These are phyloP conservation scores for Tolypocladium tropicale DNA, from an alignment of 2,329 filamentous ascomycete genomes.

Conservation along the genomic window DNA sequence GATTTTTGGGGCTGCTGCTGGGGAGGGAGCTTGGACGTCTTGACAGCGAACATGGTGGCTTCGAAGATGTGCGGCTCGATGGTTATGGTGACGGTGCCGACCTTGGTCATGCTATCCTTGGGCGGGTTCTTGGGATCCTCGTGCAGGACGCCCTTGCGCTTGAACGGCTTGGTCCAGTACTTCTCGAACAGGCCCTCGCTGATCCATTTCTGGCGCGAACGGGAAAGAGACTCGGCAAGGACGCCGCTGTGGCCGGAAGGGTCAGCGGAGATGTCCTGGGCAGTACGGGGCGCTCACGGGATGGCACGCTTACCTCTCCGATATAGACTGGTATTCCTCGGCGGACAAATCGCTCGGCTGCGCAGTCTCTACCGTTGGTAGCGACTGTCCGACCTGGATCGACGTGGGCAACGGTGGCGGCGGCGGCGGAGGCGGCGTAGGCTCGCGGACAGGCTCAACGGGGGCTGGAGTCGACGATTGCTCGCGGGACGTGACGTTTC, in stretches of 20 bases:
- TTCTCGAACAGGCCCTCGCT: slow-evolving; percentile 64
- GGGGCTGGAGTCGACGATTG: slow-evolving; percentile 36
- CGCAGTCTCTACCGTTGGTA: slow-evolving; percentile 59
- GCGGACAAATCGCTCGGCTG: slow-evolving; percentile 53
- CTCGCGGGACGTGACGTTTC: slow-evolving; percentile 45
- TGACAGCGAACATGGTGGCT: slow-evolving; percentile 62
- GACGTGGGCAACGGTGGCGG: slow-evolving; percentile 47
- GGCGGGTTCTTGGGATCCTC: slow-evolving; percentile 58
- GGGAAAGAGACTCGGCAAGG: slow-evolving; percentile 59
- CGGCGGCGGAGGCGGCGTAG: slow-evolving; percentile 17
- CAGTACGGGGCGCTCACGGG: slow-evolving; percentile 10
- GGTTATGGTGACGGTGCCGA: slow-evolving; percentile 63
- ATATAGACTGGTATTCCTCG: slow-evolving; percentile 62
- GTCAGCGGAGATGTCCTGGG: neutral
- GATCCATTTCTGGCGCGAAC: slow-evolving; percentile 66
- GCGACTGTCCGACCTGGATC: slow-evolving; percentile 53
- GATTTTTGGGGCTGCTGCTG: slow-evolving; percentile 17
- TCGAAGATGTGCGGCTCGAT: slow-evolving; percentile 75
- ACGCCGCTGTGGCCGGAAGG: slow-evolving; percentile 47
- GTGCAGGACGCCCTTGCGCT: slow-evolving; percentile 53
- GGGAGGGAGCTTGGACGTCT: slow-evolving; percentile 45
- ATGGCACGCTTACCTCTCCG: slow-evolving; percentile 48
- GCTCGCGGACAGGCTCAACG: slow-evolving; percentile 23
- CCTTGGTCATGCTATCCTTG: slow-evolving; percentile 61
- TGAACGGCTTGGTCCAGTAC: slow-evolving; percentile 65